These are phyloP conservation scores for Chalara sp. DNA, from an alignment of 2,329 filamentous ascomycete species.

Conservation along the genomic window DNA sequence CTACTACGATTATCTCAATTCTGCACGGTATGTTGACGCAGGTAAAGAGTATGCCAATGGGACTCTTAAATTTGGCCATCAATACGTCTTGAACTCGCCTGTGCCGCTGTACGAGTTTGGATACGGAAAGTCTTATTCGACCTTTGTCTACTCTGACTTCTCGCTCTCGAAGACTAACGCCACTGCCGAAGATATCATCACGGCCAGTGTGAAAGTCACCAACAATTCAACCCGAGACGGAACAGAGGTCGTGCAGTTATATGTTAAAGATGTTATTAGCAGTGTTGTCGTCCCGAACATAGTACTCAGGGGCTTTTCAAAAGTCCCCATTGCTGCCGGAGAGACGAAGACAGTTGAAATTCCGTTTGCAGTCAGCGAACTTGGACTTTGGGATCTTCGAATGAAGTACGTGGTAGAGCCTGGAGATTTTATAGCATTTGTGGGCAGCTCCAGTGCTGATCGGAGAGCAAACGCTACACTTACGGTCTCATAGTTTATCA, in stretches of 20 bases:
- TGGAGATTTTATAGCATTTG: slow-evolving; percentile 56
- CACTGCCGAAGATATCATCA: slow-evolving; percentile 40
- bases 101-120: slow-evolving; percentile 80
- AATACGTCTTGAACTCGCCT: slow-evolving; percentile 74
- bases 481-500: slow-evolving; percentile 31
- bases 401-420: slow-evolving; percentile 72
- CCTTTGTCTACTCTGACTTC: slow-evolving; percentile 46
- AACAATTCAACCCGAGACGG: slow-evolving; percentile 51
- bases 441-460: slow-evolving; percentile 54
- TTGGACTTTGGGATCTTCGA: slow-evolving; percentile 65
- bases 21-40: slow-evolving; percentile 67
- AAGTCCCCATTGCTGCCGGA: slow-evolving; percentile 51
- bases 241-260: slow-evolving; percentile 49
- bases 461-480: slow-evolving; percentile 49
- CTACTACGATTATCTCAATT: slow-evolving; percentile 69
- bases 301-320: slow-evolving; percentile 65
- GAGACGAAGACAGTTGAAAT: slow-evolving; percentile 48
- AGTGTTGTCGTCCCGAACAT: slow-evolving; percentile 60
- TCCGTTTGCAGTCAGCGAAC: slow-evolving; percentile 53
- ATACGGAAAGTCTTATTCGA: slow-evolving; percentile 67
- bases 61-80: slow-evolving; percentile 77
- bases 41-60: slow-evolving; percentile 68
- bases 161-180: slow-evolving; percentile 33
- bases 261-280: slow-evolving; percentile 41
- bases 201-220: slow-evolving; percentile 45